Conservation (phyloP, 176 grass and related monocot species). For the Elymus sibiricus region DNA sequence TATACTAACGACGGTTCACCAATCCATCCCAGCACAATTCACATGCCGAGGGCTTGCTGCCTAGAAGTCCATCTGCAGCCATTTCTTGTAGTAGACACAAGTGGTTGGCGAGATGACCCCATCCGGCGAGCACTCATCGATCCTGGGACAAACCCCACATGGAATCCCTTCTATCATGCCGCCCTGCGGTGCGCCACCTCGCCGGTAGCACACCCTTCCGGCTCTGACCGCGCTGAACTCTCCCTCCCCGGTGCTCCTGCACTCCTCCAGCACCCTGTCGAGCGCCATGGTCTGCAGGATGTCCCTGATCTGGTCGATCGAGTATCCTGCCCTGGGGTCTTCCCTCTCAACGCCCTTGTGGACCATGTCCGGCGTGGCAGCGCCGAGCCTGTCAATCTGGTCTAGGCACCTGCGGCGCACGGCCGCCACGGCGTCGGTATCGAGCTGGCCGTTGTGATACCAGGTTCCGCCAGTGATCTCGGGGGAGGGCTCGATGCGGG, state of each 20-base stretch:
- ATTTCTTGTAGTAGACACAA: slow-evolving; percentile 70
- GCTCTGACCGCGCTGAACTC: slow-evolving; percentile 35
- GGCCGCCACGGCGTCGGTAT: slow-evolving; percentile 38
- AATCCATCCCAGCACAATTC: not conserved
- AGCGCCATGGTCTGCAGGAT: slow-evolving; percentile 54
- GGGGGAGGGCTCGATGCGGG: slow-evolving; percentile 45
- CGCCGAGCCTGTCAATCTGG: slow-evolving; percentile 43
- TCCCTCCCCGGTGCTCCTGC: slow-evolving; percentile 53
- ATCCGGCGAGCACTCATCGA: slow-evolving; percentile 56
- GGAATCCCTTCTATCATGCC: slow-evolving; percentile 54
- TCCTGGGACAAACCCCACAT: slow-evolving; percentile 65
- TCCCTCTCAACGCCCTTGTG: slow-evolving; percentile 33
- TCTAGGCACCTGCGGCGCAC: slow-evolving; percentile 42
- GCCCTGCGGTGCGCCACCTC: not conserved
- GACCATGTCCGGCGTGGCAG: slow-evolving; percentile 37
- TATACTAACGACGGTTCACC: not conserved
- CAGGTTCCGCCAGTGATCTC: slow-evolving; percentile 63
- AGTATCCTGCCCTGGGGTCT: not conserved
- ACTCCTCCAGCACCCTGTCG: slow-evolving; percentile 60
- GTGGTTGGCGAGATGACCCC: slow-evolving; percentile 58
- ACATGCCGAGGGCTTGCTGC: not conserved
- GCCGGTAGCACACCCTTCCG: slow-evolving; percentile 49
- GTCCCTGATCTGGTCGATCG: slow-evolving; percentile 43
- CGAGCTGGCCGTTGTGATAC: slow-evolving; percentile 59
- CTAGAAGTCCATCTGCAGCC: slow-evolving; percentile 73